Percentiles rank a stretch among this genome's conserved stretches.
Conservation (phyloP, 495 filamentous ascomycete species). For the Rusavskia elegans region DNA sequence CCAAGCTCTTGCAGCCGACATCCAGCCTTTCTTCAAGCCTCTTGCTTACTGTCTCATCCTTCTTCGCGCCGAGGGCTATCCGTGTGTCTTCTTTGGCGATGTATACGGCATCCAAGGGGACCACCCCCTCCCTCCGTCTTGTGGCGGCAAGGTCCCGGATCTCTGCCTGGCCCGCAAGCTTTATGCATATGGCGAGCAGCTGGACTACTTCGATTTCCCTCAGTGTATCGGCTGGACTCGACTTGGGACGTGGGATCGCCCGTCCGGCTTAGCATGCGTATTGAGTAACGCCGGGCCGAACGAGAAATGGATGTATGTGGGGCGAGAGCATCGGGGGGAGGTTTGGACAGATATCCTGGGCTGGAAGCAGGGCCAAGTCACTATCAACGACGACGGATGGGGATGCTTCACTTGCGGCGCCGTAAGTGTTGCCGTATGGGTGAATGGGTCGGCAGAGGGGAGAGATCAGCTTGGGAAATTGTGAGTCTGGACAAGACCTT, state of each 20-base stretch:
- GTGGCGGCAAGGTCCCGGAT: slow-evolving; percentile 41
- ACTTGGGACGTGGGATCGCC: slow-evolving; percentile 36
- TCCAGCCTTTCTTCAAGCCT: slow-evolving; percentile 40
- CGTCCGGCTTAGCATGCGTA: slow-evolving; percentile 39
- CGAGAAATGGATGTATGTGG: slow-evolving; percentile 42
- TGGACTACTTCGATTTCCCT: slow-evolving; percentile 49
- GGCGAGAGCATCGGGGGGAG: slow-evolving; percentile 36
- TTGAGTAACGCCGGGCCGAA: slow-evolving; percentile 35
- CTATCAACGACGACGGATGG: slow-evolving; percentile 39
- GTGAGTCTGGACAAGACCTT: slow-evolving; percentile 10
- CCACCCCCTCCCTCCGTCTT: slow-evolving; percentile 38
- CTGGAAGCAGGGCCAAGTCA: slow-evolving; percentile 26
- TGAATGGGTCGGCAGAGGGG: slow-evolving; percentile 36
- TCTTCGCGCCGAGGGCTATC: slow-evolving; percentile 46
- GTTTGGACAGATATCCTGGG: slow-evolving; percentile 46
- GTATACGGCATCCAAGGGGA: slow-evolving; percentile 49
- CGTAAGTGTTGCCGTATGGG: slow-evolving; percentile 44
- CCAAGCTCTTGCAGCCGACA: slow-evolving; percentile 39
- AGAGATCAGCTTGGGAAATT: slow-evolving; percentile 30
- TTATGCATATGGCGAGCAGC: slow-evolving; percentile 52
- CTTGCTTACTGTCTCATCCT: slow-evolving; percentile 49
- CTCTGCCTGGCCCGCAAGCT: slow-evolving; percentile 48
- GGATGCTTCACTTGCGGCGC: slow-evolving; percentile 35
- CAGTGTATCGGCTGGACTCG: slow-evolving; percentile 60
- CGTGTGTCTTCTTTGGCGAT: slow-evolving; percentile 63